Base-by-base conservation (phyloP, 768 basidiomycete species). In the Russula foetens region DNA sequence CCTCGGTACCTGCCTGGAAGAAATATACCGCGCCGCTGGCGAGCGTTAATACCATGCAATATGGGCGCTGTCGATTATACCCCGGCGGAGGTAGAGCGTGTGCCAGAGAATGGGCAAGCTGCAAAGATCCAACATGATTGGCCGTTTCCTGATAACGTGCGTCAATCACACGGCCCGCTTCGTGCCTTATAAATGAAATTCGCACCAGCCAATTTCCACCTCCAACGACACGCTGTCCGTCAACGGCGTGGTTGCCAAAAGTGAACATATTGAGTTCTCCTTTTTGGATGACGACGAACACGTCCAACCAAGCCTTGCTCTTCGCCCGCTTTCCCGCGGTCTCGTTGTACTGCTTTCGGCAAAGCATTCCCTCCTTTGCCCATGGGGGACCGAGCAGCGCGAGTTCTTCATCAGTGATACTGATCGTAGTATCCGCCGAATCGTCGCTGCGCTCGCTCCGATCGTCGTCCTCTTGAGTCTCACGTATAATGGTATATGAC, bases 161-260 rank as follows among this genome's bases (percentile, higher is more conserved):
- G 50, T 62, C 35, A 60, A 35, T 66, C 49, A 12, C n/a, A 17
- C 39, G 35, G 3, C 55, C 24, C 46, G 47, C 67, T 55, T 23
- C 24, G n/a, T n/a, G 19, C 5, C 29, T n/a, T 29, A 15, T 31
- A 43, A 33, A 59, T 28, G 28, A 23, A 62, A 29, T 14, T 84
- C 93, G 71, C 67, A 97, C 95, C 67, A 98, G 83, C 97, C 97
- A 99, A 68, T 99, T 98, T 2, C 97, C 97, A 56, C 96, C 96
- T 11, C 97, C 97, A 61, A 98, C 84, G 0, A 84, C 81, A 17
- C 82, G 81, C 31, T 81, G 77, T 19, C 75, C 78, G 35, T 83
- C 83, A n/a, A 76, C 75, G 2, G 81, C 83, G 59, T 82, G 75
- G 33, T 86, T 87, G 50, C 92, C 96, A 74, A 99, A 99, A 14